Evolutionary conservation across 768 basidiomycete genomes (phyloP), one percentile per base, ranked within the genome.

Genomic region (Tremella yokohamensis): DNA sequence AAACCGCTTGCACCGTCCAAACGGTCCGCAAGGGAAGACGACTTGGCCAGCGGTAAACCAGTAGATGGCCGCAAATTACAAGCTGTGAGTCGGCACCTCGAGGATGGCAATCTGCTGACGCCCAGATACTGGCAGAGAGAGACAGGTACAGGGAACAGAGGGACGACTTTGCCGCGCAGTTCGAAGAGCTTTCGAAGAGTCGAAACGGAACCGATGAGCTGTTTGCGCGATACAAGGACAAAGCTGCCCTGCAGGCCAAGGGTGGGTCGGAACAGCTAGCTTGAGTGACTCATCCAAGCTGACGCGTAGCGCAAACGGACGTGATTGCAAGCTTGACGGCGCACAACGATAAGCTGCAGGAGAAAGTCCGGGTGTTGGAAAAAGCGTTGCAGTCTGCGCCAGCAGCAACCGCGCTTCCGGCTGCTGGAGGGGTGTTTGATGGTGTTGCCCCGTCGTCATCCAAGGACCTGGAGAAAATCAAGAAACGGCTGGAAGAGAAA

Each of bases 131-230:
- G 9, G 54, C 61, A 0, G 70, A 72, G 40, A 38, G 62, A 12
- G 66, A 70, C 45, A 60, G 66, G 24, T 50, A 64, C 18, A 58
- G 64, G 16, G 44, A 60, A 1, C 73, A 76, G 55, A 26, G 72
- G 20, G 75, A 74, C 50, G 61, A 63, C 0, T 70, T 64, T 38
- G 54, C 66, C 6, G 70, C 64, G 40, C 75, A 76, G 56, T 74
- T 74, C 57, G 70, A 72, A 44, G 68, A 71, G 40, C 47, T 74
- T 50, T 64, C 66, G 2, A 66, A 62, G 47, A 45, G 58, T 1
- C 64, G 67, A 42, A 58, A 53, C 19, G 64, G 64, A 12, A 64
- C 61, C 7, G 42, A 40, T 16, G 71, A 73, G 26, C 45, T 70
- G 15, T 66, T 70, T 37, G 73, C 69, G 37, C 69, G 67, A 51